Evolutionary conservation across 495 filamentous ascomycete species (phyloP), one percentile per base, ranked within the genome.

Genomic region (Cercophora sp.): DNA sequence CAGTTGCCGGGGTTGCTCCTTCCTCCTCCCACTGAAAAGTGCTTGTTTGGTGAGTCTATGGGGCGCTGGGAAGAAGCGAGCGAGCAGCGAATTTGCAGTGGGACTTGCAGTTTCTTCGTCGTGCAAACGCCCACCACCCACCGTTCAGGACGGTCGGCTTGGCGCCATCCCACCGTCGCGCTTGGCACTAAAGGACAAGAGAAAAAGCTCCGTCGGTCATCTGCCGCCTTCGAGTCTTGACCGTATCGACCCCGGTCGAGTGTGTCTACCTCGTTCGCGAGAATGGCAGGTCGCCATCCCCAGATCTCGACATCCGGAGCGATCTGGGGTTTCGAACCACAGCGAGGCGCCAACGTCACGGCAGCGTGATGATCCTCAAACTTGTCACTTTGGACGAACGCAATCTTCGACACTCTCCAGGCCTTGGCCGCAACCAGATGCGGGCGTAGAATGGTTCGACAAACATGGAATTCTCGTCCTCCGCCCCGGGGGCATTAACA

Each of bases 301-400:
- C 34, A 47, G 37, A 48, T 40, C 34, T 53, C 49, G 27, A 51
- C 49, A 49, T 60, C 57, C 57, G 49, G 26, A 55, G 41, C 37
- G 48, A 57, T 60, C 57, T 60, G 57, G 53, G 54, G 57, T 60
- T 60, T 60, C 57, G 57, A 56, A 60, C 57, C 57, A 56, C 54
- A 50, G n/a, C 43, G 24, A 43, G 11, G 18, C 25, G 41, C 37
- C 25, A 42, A 36, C n/a, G 55, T 48, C 23, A 20, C 46, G n/a
- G n/a, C n/a, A n/a, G n/a, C 31, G 34, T 35, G 27, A 18, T 41
- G 32, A 24, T 48, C 47, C 42, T 59, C 53, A 56, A 60, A 59
- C 56, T 40, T 43, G 18, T 39, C 47, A 32, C 16, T 57, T 47
- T 57, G 59, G 52, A 62, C 55, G 52, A 58, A 58, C 47, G 31